Evolutionary conservation across 345 rosid species (phyloP).

Genomic region (Citrus mangshanensis): DNA sequence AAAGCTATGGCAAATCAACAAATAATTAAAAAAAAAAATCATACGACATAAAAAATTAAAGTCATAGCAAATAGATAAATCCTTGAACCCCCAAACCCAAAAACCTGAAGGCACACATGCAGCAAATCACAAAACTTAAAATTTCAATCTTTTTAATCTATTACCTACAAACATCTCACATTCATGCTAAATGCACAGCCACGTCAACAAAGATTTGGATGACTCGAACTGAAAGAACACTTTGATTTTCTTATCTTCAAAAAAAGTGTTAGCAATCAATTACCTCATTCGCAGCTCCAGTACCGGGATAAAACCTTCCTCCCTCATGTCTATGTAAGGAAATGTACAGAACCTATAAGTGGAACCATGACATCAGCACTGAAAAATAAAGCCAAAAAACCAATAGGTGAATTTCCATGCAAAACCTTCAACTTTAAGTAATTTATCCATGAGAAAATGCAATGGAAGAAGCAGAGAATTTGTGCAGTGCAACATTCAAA

Average conservation of each 20-base stretch:
- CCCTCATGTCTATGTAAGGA: constrained; percentile 95
- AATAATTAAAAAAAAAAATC: not conserved
- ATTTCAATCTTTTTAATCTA: not conserved
- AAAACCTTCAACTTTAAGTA: not conserved
- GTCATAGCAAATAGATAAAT: not conserved
- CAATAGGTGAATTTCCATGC: not conserved
- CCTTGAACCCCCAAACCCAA: not conserved
- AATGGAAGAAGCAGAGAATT: not conserved
- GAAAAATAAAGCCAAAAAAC: not conserved
- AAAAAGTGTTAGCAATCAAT: not conserved
- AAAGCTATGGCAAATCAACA: not conserved
- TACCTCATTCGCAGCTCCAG: constrained; percentile 91
- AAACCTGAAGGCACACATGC: not conserved
- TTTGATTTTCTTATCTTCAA: not conserved
- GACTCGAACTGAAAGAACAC: not conserved
- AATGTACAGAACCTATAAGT: constrained; percentile 71
- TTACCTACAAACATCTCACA: not conserved
- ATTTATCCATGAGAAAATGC: not conserved
- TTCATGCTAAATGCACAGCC: not conserved
- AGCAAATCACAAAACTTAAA: not conserved
- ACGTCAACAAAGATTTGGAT: not conserved
- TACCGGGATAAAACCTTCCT: constrained; percentile 88
- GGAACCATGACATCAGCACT: constrained; percentile 3
- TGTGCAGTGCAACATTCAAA: constrained; percentile 3
- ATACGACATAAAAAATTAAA: not conserved